A percentile compares a stretch with the other conserved stretches of the same genome.
Evolutionary conservation across 2,329 filamentous ascomycete species (phyloP).

Genomic region (Xylariales sp.): DNA sequence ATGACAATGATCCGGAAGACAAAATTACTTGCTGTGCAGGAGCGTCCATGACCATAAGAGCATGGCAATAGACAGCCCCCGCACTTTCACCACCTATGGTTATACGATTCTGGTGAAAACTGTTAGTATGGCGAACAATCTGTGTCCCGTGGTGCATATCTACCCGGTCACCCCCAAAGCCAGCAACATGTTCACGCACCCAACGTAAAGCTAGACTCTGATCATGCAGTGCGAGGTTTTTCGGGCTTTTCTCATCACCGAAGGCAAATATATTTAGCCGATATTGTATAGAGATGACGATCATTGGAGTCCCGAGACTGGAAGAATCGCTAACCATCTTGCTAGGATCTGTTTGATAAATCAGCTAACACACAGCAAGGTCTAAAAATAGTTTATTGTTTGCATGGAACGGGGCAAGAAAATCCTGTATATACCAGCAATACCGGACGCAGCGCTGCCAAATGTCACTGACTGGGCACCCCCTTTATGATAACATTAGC

Average conservation of each 20-base stretch:
- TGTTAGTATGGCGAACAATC: not conserved
- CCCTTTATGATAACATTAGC: constrained; percentile 15
- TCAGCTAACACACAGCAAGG: not conserved
- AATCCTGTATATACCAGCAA: no score
- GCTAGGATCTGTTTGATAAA: constrained; percentile 26
- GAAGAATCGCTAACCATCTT: constrained; percentile 32
- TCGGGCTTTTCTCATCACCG: constrained; percentile 21
- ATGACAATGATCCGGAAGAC: constrained; percentile 35
- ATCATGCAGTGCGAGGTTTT: constrained; percentile 35
- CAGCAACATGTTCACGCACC: constrained; percentile 38
- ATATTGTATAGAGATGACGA: constrained; percentile 35
- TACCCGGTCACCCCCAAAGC: constrained; percentile 27
- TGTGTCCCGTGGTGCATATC: constrained; percentile 11
- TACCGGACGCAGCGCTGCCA: constrained; percentile 33
- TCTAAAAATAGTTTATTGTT: no score
- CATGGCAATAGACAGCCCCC: constrained; percentile 39
- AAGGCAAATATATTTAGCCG: constrained; percentile 2
- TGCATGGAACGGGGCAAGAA: no score
- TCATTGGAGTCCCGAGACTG: constrained; percentile 27
- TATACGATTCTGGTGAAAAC: constrained; percentile 27
- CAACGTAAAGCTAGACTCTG: constrained; percentile 53
- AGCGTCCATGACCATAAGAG: constrained; percentile 30
- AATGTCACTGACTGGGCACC: constrained; percentile 41
- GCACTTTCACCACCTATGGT: constrained; percentile 42
- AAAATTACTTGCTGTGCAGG: constrained; percentile 30